These are phyloP conservation scores for Naumovozyma dairenensis DNA, from an alignment of 805 yeast species.

Conservation along the genomic window DNA sequence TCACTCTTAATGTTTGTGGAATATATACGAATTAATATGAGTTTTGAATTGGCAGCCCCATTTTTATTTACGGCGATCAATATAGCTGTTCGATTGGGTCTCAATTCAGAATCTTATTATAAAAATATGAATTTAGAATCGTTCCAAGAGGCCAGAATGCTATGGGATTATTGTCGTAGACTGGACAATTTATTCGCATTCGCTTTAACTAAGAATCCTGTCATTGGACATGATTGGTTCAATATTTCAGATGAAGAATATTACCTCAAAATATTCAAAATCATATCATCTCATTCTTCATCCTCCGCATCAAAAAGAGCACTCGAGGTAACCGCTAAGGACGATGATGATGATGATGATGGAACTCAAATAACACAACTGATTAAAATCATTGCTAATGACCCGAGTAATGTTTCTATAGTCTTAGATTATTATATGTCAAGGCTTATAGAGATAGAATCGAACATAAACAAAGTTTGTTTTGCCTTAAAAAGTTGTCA, in stretches of 20 bases:
- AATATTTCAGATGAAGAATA: slow-evolving; percentile 5
- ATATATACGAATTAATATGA: slow-evolving; percentile 25
- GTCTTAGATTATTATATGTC: slow-evolving; percentile 7
- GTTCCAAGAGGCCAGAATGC: slow-evolving; percentile 25
- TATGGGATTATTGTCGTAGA: slow-evolving; percentile 37
- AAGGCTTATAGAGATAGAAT: slow-evolving; percentile 6
- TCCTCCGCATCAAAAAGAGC: not conserved
- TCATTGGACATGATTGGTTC: slow-evolving; percentile 6
- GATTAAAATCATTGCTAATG: slow-evolving; percentile 3
- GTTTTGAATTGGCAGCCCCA: slow-evolving; percentile 33
- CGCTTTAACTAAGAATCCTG: slow-evolving; percentile 8
- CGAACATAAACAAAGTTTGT: slow-evolving; percentile 4
- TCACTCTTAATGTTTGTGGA: slow-evolving; percentile 39
- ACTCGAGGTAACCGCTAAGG: not conserved
- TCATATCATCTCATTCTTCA: slow-evolving; percentile 1
- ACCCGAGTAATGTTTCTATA: slow-evolving; percentile 2
- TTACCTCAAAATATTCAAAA: slow-evolving; percentile 4
- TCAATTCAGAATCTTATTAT: slow-evolving; percentile 40
- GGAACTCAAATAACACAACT: not conserved
- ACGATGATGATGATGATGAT: not conserved
- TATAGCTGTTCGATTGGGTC: slow-evolving; percentile 45
- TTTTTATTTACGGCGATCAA: slow-evolving; percentile 37
- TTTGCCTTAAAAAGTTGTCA: slow-evolving; percentile 5
- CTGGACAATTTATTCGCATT: slow-evolving; percentile 8
- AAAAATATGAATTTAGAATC: slow-evolving; percentile 30